Evolutionary conservation across 2,329 filamentous ascomycete species (phyloP).

Genomic region (Drechmeria coniospora): DNA sequence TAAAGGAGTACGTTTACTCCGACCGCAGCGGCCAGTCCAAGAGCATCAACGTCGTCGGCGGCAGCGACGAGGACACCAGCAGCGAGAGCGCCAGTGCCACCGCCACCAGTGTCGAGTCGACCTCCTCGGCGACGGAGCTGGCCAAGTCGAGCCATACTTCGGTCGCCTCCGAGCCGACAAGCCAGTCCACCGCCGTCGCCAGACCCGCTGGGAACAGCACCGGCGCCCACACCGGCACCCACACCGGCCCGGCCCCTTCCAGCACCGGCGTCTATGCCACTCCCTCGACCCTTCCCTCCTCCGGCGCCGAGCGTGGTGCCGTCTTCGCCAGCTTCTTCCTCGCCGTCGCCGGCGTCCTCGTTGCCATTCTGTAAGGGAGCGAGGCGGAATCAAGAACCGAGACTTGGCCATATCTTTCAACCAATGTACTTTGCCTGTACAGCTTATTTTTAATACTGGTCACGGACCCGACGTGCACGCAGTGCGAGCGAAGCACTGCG

Average conservation of each 20-base stretch:
- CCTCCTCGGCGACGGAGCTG: constrained; percentile 5
- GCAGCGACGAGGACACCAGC: constrained; percentile 13
- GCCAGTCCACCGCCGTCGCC: constrained; percentile 7
- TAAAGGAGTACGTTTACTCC: constrained; percentile 35
- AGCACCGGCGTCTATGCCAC: constrained; percentile 4
- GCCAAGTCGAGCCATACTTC: constrained; percentile 7
- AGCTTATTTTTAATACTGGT: too few relatives aligned
- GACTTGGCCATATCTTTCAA: too few relatives aligned
- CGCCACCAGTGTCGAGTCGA: constrained; percentile 1
- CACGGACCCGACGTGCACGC: too few relatives aligned
- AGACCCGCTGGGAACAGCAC: neutral
- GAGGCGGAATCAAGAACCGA: too few relatives aligned
- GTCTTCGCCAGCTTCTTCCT: constrained; percentile 11
- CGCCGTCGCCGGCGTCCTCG: constrained; percentile 13
- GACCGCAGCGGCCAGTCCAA: constrained; percentile 32
- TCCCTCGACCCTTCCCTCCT: constrained; percentile 9
- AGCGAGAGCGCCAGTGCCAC: constrained; percentile 3
- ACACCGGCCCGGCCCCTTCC: constrained; percentile 4
- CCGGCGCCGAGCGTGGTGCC: constrained; percentile 12
- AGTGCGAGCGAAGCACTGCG: too few relatives aligned
- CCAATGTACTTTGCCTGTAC: too few relatives aligned
- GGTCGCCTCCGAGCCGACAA: constrained; percentile 5
- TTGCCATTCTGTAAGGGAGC: constrained; percentile 14
- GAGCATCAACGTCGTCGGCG: constrained; percentile 35
- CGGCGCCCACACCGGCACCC: constrained; percentile 5